Base-by-base conservation (phyloP, 768 basidiomycete species). In the Tulasnella sp. region DNA sequence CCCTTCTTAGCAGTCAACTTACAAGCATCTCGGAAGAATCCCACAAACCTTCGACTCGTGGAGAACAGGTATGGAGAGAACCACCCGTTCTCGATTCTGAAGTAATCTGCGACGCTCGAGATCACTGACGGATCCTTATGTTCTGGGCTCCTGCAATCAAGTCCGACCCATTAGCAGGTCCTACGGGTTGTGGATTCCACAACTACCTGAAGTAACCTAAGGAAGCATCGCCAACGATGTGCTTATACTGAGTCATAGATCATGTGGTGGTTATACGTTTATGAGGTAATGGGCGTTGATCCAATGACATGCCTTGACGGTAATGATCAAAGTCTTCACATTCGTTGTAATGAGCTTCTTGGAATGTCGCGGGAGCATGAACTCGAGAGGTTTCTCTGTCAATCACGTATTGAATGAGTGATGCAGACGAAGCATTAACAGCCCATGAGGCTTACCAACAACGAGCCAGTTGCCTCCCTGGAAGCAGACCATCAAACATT, bases 41-140 rank as follows among this genome's bases (percentile, higher is more conserved):
- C 5, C 8, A 50, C 31, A 5, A 19, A 41, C 48, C 53, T 54
- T 9, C 79, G 75, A 2, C 73, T 74, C 59, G 80, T 82, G 3
- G 81, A 80, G 65, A 81, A 84, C 1, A 83, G 71, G 65, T 83
- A 82, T 0, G 81, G 81, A 11, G 76, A 79, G 68, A 83, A 83
- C 82, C 83, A 83, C 12, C 81, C 82, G 67, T 83, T 82, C 68
- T 80, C 78, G 2, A 80, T 70, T 2, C 80, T 74, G 45, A 84
- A 69, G 59, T 83, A 84, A 54, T 82, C 81, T 64, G 77, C 82
- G 19, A 85, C 78, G 7, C 73, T 71, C 38, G 82, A 69, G 63
- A 84, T 83, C 15, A 84, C 68, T 3, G 80, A 80, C n/a, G 68
- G 63, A 64, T 83, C 80, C 57, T 79, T 80, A 66, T 83, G 80